Conservation (phyloP, 257 asterid species). For the Capsicum rhomboideum region DNA sequence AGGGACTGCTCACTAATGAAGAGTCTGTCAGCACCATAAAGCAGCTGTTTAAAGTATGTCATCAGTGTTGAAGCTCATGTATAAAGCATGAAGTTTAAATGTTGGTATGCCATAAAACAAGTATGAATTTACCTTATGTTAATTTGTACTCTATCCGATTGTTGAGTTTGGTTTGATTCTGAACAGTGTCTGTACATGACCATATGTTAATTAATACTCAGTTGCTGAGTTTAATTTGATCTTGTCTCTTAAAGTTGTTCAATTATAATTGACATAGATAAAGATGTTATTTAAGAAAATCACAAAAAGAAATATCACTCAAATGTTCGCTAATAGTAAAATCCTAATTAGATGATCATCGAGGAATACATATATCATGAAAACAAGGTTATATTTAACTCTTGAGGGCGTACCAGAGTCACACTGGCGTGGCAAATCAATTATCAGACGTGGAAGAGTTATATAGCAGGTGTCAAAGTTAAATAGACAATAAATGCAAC, state of each 20-base stretch:
- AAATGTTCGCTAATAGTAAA: not conserved
- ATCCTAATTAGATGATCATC: not conserved
- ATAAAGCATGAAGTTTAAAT: not conserved
- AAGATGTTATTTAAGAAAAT: too few relatives aligned
- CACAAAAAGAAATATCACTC: too few relatives aligned
- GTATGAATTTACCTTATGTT: not conserved
- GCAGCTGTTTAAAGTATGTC: not conserved
- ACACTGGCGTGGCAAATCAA: not conserved
- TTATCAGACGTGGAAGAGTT: not conserved
- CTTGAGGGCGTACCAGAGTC: not conserved
- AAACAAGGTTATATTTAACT: not conserved
- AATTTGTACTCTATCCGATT: too few relatives aligned
- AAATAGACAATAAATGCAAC: not conserved
- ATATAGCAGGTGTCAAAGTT: not conserved
- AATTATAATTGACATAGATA: not conserved
- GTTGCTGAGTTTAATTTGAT: not conserved
- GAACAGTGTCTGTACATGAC: not conserved
- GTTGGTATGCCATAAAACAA: not conserved
- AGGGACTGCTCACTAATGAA: slow-evolving; percentile 40
- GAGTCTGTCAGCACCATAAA: not conserved
- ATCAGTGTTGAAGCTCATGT: not conserved
- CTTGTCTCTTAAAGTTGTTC: not conserved
- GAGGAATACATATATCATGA: not conserved
- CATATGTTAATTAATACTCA: not conserved
- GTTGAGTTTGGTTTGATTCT: not conserved